Conservation (phyloP, 1,139 yeast species). For the Martiniozyma asiatica region DNA sequence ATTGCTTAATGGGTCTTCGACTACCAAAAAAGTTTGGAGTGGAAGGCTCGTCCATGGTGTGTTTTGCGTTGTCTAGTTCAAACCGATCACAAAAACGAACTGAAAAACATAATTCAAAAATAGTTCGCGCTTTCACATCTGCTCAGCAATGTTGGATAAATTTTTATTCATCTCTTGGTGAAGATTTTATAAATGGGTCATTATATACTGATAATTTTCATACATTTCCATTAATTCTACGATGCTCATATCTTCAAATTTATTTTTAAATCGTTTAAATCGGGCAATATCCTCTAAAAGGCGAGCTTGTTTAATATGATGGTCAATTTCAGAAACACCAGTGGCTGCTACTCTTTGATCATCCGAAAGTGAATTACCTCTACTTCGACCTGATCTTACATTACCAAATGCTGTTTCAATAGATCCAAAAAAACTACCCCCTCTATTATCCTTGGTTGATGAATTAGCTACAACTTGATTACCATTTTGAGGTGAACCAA, state of each 20-base stretch:
- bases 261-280: constrained; percentile 14
- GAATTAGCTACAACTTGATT: constrained; percentile 9
- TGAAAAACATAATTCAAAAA: too few species aligned
- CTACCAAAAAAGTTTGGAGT: too few species aligned
- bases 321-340: background rate
- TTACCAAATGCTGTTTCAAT: constrained; percentile 22
- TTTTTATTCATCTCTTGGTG: too few species aligned
- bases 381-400: constrained; percentile 19
- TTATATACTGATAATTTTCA: constrained; percentile 20
- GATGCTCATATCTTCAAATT: constrained; percentile 22
- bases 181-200: too few species aligned
- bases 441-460: too few species aligned
- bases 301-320: too few species aligned
- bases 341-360: constrained; percentile 8
- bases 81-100: too few species aligned
- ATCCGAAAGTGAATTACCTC: constrained; percentile 16
- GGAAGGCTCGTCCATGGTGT: too few species aligned
- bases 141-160: too few species aligned
- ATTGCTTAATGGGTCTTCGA: background rate
- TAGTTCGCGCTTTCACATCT: too few species aligned
- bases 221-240: constrained; percentile 22
- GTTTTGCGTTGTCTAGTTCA: too few species aligned
- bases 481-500: constrained; percentile 13
- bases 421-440: constrained; percentile 17
- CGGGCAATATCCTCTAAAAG: constrained; percentile 8